A percentile compares a stretch with the other conserved stretches of the same genome.
Evolutionary conservation across 2,329 filamentous ascomycete species (phyloP).

Genomic region (Basipetospora chlamydospora): DNA sequence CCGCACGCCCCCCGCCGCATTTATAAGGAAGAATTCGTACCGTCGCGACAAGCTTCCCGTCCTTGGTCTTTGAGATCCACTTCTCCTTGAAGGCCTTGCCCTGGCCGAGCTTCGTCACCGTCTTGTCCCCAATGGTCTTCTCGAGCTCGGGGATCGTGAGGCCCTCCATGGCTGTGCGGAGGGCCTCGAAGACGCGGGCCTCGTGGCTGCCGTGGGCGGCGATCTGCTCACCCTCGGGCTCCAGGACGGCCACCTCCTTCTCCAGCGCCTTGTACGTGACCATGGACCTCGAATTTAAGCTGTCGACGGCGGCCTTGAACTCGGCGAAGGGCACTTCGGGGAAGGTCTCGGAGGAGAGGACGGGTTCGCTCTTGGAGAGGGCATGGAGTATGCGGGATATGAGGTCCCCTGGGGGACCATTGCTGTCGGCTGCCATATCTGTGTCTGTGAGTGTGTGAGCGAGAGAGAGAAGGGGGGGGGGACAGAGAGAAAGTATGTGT

Average conservation of each 20-base stretch:
- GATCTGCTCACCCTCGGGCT: constrained; percentile 59
- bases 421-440: constrained; percentile 27
- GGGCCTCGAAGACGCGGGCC: constrained; percentile 65
- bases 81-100: constrained; percentile 83
- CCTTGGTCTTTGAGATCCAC: constrained; percentile 51
- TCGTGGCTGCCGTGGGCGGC: constrained; percentile 66
- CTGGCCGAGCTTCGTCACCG: constrained; percentile 68
- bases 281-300: constrained; percentile 74
- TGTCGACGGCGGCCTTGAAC: constrained; percentile 79
- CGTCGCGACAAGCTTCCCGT: constrained; percentile 38
- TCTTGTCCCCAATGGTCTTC: constrained; percentile 56
- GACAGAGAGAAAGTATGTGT: neutral
- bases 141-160: constrained; percentile 65
- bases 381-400: constrained; percentile 49
- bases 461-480: neutral
- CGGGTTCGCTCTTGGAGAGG: constrained; percentile 46
- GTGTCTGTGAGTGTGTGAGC: no score
- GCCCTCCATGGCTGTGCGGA: constrained; percentile 59
- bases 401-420: constrained; percentile 36
- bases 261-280: constrained; percentile 74
- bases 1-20: no score
- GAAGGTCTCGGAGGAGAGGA: constrained; percentile 58
- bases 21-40: no score
- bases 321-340: constrained; percentile 48
- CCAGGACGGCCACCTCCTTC: constrained; percentile 60